Base-by-base conservation (phyloP, 2,329 filamentous ascomycete species). In the Xylaria sp. region DNA sequence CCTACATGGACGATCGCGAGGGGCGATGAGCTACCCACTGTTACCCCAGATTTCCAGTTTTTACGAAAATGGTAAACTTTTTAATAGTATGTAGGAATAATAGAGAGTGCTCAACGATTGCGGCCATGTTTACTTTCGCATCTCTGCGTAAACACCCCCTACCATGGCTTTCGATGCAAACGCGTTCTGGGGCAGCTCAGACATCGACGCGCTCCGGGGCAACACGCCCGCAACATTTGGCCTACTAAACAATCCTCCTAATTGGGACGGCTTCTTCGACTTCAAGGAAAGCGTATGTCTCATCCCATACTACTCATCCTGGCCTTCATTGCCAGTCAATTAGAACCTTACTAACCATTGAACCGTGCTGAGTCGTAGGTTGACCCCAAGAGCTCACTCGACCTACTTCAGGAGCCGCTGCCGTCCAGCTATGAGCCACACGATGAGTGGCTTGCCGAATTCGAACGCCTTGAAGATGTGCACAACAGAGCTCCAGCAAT, bases 381-480 rank as follows among this genome's bases (percentile, higher is more conserved):
- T 8, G 51, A 67, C 27, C 47, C 58, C 6, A 27, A 57, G 19
- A 62, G 39, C n/a, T 47, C 59, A 14, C 59, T 67, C 34, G 58
- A 47, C 19, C 45, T 58, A 2, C 64, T 62, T 17, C 51, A 54
- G 6, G 34, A 4, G n/a, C 58, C 58, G 8, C 2, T 58, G 9
- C 58, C 53, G 24, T 62, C n/a, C 11, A 3, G 12, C 21, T 50
- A 24, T 12, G 65, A 64, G 55, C 30, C 59, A 9, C 30, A 17
- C 4, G 55, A 67, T 24, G 54, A 67, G 21, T 67, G 65, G 65
- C 60, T 64, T 24, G n/a, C 6, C 11, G 60, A 64, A 1, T 67
- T 67, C 48, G n/a, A 42, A 51, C 11, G 60, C 1, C 55, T 64
- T 4, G 54, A 67, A 42, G 48, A 59, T 8, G 55, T 55, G n/a